Evolutionary conservation across 2,329 filamentous ascomycete species (phyloP).

Genomic region (Westerdykella sp.): DNA sequence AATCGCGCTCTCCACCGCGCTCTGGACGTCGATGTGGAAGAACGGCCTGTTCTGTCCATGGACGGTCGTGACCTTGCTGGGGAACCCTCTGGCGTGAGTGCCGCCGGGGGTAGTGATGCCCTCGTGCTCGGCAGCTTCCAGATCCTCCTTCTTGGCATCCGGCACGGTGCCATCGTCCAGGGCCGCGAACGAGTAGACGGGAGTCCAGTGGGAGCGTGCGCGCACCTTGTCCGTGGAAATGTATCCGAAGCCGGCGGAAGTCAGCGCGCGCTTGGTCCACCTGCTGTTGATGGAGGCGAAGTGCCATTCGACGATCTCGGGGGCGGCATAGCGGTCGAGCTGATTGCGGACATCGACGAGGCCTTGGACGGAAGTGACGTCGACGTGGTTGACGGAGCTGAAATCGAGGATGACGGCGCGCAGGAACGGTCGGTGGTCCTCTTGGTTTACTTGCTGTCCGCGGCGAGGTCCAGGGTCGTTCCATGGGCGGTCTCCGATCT

Average conservation of each 20-base stretch:
- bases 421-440: slow-evolving; percentile 58
- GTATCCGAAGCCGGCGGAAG: slow-evolving; percentile 81
- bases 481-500: slow-evolving; percentile 72
- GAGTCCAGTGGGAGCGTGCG: slow-evolving; percentile 67
- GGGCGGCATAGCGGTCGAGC: slow-evolving; percentile 75
- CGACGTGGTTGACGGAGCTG: slow-evolving; percentile 86
- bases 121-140: slow-evolving; percentile 12
- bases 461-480: slow-evolving; percentile 78
- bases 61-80: slow-evolving; percentile 56
- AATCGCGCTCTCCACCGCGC: slow-evolving; percentile 80
- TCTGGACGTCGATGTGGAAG: slow-evolving; percentile 90
- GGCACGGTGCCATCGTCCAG: slow-evolving; percentile 62
- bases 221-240: slow-evolving; percentile 46
- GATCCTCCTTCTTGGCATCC: slow-evolving; percentile 44
- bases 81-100: slow-evolving; percentile 9
- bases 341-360: slow-evolving; percentile 94
- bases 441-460: slow-evolving; percentile 43
- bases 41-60: slow-evolving; percentile 83
- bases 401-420: slow-evolving; percentile 94
- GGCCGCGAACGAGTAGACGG: slow-evolving; percentile 93
- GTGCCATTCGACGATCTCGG: slow-evolving; percentile 87
- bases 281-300: slow-evolving; percentile 89
- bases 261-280: slow-evolving; percentile 89
- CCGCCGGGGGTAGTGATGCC: slow-evolving; percentile 10
- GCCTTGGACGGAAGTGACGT: slow-evolving; percentile 86